Evolutionary conservation across 768 basidiomycete genomes (phyloP).

Genomic region (Amanita polypyramis): DNA sequence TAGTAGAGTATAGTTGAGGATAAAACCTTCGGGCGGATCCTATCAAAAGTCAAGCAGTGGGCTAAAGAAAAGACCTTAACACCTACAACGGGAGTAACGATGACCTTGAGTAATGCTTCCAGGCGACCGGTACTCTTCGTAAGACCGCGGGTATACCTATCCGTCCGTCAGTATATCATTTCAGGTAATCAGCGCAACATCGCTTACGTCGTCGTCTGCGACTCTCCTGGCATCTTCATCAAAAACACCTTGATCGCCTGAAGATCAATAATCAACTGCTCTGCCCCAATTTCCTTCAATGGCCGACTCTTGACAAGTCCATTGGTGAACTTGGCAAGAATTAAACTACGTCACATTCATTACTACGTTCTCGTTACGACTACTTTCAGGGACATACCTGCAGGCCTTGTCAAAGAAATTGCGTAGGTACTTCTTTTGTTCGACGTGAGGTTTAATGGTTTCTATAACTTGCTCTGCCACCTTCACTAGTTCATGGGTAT

Average conservation of each 20-base stretch:
- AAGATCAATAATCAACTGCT: conserved; percentile 84
- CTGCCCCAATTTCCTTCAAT: conserved; percentile 86
- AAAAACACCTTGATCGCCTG: conserved; percentile 79
- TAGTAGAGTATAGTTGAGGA: conserved; percentile 89
- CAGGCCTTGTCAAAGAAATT: conserved; percentile 93
- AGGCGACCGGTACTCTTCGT: conserved; percentile 72
- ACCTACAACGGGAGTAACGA: conserved; percentile 84
- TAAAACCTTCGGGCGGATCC: conserved; percentile 91
- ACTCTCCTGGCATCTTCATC: conserved; percentile 73
- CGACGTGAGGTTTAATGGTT: conserved; percentile 67
- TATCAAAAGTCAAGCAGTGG: conserved; percentile 18
- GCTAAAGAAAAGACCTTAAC: neutral
- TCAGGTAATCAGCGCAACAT: conserved; percentile 9
- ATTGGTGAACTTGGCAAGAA: conserved; percentile 83
- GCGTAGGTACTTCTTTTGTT: conserved; percentile 90
- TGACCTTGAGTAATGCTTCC: conserved; percentile 91
- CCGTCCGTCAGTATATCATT: conserved; percentile 3
- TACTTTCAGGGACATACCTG: conserved; percentile 39
- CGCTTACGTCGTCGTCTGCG: conserved; percentile 44
- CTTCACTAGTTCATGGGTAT: conserved; percentile 66
- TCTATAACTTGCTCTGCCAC: conserved; percentile 71
- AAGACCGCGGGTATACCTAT: conserved; percentile 74
- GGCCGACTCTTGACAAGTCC: conserved; percentile 86
- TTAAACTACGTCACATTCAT: conserved; percentile 40
- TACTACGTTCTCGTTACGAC: too few relatives aligned